Evolutionary conservation across 1,139 yeast species (phyloP).

Genomic region (Sugiyamaella paludigena): DNA sequence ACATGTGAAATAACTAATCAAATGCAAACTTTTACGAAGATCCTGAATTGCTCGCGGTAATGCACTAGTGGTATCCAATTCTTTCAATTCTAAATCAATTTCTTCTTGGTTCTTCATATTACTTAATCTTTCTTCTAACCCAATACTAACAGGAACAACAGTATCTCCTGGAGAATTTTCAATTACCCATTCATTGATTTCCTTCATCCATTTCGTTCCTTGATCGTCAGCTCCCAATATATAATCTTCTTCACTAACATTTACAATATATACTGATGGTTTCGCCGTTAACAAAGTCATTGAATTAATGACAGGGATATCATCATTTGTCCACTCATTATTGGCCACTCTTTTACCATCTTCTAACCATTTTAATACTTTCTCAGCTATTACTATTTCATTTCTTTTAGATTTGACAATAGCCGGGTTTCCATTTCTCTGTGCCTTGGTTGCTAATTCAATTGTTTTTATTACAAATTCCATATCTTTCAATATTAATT

Average conservation of each 20-base stretch:
- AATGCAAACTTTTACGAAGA: constrained; percentile 58
- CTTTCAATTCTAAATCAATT: constrained; percentile 76
- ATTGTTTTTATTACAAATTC: constrained; percentile 85
- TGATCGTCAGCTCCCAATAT: constrained; percentile 42
- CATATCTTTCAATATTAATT: constrained; percentile 88
- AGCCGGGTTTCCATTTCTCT: constrained; percentile 34
- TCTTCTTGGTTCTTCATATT: constrained; percentile 64
- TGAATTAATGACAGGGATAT: constrained; percentile 83
- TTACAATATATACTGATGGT: constrained; percentile 86
- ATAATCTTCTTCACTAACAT: constrained; percentile 90
- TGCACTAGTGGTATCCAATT: constrained; percentile 70
- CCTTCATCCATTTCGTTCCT: constrained; percentile 28
- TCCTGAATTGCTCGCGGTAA: constrained; percentile 71
- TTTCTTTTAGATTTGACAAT: constrained; percentile 68
- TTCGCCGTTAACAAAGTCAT: constrained; percentile 85
- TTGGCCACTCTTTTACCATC: constrained; percentile 83
- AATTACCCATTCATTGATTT: constrained; percentile 87
- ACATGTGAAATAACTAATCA: constrained; percentile 80
- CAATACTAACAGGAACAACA: constrained; percentile 82
- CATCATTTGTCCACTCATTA: constrained; percentile 87
- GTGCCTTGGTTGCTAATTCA: constrained; percentile 56
- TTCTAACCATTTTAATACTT: constrained; percentile 70
- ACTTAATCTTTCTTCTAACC: constrained; percentile 80
- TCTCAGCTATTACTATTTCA: constrained; percentile 73
- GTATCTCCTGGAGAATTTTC: constrained; percentile 80